Base-by-base conservation (phyloP, 2,329 filamentous ascomycete species). In the Trichothecium roseum region DNA sequence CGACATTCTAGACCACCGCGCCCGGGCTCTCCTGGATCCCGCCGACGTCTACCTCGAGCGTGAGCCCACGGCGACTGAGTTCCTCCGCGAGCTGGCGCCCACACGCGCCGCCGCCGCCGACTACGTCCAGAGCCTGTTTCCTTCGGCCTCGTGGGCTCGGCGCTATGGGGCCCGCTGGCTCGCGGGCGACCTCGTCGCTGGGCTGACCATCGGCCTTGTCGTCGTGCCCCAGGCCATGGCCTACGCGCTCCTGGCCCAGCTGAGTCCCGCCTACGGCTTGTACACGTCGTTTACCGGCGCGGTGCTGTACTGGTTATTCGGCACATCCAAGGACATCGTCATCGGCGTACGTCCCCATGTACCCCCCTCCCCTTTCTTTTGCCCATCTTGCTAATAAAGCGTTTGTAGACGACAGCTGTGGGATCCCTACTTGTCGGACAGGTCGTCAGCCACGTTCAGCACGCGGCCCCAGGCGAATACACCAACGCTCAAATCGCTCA, bases 211-310 rank as follows among this genome's bases (percentile, higher is more conserved):
- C 37, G 82, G 82, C 28, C 71, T 80, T 34, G 82, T 87, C 10
- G 81, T 87, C 18, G 78, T 87, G 32, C 83, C 83, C 4, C 84
- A 88, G 57, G 77, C 79, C 38, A 83, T 88, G 79, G 82, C 83
- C 1, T 89, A 89, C 52, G 82, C 84, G 10, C 61, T 78, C 24
- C 65, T 89, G 16, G 84, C 84, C 17, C 64, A 76, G 29, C 62
- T 89, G 13, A 66, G 69, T 0, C 69, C 77, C 3, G 70, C 86
- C 45, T 88, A 74, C 48, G 84, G 84, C 26, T 63, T 89, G 0
- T 89, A 89, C 57, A 84, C 84, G 0, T 87, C 83, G 0, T 89
- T 89, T 50, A 82, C 86, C 55, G 84, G 84, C 34, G 81, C 84
- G 22, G 59, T 85, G 35, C 66, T 86, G 35, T 89, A 89, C 59